Evolutionary conservation across 352 stramenopile species (phyloP), one percentile per base, ranked within the genome.

Genomic region (Pythium grandisporangium): DNA sequence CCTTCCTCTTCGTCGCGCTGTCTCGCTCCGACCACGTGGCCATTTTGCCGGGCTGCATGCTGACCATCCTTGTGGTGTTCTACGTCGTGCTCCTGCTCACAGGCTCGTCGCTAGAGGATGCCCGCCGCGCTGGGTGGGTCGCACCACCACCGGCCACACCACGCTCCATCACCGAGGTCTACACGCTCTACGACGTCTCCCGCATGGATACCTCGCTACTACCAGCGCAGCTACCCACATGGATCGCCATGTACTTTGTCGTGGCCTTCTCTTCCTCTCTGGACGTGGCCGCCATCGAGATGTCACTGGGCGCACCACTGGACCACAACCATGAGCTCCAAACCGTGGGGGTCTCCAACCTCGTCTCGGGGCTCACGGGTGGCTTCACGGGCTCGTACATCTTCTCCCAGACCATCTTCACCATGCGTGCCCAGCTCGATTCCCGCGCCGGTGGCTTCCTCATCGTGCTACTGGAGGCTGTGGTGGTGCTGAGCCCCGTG

Each of bases 331-430:
- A 93, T 52, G 96, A 99, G 39, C 63, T 96, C 13, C 78, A 93
- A 44, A 97, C 89, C 22, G 95, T 99, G 6, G 96, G 96, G 1
- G 68, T 97, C 20, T 97, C 84, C 34, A 99, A 99, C 66, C 64
- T 98, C 14, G 55, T 98, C 12, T 98, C 85, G 21, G 96, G 96
- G 5, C 38, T 98, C 27, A 86, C 82, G 0, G 95, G 96, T 16
- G 96, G 96, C 30, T 99, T 98, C 58, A 99, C 96, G 5, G 96
- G 96, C 5, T 97, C 79, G 20, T 99, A 99, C 64, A 98, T 99
- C 54, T 99, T 99, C 62, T 97, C 83, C 20, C 96, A 99, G 72
- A 99, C 93, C 29, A 92, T 93, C 42, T 92, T 93, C 55, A 89
- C 81, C 29, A 61, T 92, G 53, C 79, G 79, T 16, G 71, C 76